Evolutionary conservation across 2,329 filamentous ascomycete species (phyloP).

Genomic region (Aspergillus jensenii): DNA sequence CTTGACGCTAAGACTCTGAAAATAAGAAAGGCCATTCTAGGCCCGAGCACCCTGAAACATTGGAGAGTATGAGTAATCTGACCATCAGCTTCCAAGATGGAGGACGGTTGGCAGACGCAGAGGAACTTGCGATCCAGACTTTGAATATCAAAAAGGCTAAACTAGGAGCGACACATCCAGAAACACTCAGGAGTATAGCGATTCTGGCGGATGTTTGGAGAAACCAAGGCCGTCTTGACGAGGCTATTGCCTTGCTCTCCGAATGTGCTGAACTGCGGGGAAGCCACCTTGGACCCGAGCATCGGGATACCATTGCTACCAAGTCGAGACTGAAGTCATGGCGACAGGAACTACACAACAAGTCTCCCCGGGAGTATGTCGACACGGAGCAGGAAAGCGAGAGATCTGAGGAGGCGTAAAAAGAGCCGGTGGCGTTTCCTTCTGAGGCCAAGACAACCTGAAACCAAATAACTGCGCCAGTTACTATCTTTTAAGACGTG

Average conservation of each 20-base stretch:
- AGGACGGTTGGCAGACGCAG: conserved; percentile 21
- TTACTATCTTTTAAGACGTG: too few species aligned
- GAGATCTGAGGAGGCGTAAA: too few species aligned
- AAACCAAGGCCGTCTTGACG: rapidly evolving
- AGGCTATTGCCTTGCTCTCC: background rate
- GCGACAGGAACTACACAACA: too few species aligned
- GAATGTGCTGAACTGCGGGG: background rate
- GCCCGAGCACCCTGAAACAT: conserved; percentile 11
- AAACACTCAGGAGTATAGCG: rapidly evolving
- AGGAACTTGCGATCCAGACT: background rate
- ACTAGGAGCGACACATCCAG: background rate
- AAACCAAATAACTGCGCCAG: too few species aligned
- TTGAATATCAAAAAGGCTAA: background rate
- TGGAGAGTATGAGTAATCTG: conserved; percentile 19
- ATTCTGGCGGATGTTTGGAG: background rate
- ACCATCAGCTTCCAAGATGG: conserved; percentile 4
- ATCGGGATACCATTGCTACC: background rate
- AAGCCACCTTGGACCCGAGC: background rate
- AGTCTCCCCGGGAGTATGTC: too few species aligned
- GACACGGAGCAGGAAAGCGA: too few species aligned
- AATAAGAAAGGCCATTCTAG: background rate
- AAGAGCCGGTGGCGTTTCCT: too few species aligned
- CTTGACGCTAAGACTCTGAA: background rate
- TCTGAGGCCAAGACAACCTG: too few species aligned
- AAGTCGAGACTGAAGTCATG: background rate